Base-by-base conservation (phyloP, 768 basidiomycete species). In the Dentipellis fragilis region DNA sequence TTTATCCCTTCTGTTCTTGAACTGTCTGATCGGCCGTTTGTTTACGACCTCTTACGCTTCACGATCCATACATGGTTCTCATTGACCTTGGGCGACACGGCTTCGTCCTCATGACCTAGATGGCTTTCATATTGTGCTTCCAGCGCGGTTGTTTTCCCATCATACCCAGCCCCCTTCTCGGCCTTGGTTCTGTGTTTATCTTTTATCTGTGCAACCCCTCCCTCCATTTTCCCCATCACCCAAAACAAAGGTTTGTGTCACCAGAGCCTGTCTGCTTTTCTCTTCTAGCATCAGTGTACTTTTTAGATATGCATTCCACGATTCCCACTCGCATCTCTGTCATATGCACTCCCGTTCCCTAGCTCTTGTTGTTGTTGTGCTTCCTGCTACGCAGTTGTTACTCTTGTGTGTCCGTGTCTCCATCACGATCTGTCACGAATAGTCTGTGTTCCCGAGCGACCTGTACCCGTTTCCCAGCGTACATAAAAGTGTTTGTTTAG, bases 261-360 rank as follows among this genome's bases (percentile, higher is more conserved):
- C 29, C 29, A 29, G 29, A 29, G 29, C 29, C 29, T 57, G 22
- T 54, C 59, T 39, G 51, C 49, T 37, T 57, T 57, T 66, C 62
- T 19, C 55, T 42, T 51, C 38, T 38, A 50, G 37, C 54, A 60
- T 55, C 54, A 49, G 45, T 60, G 83, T 84, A 85, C 84, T 77
- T 79, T 83, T 78, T 84, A 85, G 81, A 85, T 76, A 84, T 81
- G 78, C 79, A 69, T 69, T 68, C 70, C 66, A 70, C 66, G 66
- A 64, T 56, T 57, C 57, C 52, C 58, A 54, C 58, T 59, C 56
- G 21, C 55, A 62, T 64, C 67, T 71, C 66, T 68, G 64, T 62
- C 67, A 64, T 66, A 45, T 45, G 42, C 42, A 63, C 55, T 68
- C 66, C 68, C 22, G 49, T 52, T 38, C 12, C 19, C 50, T 35